These are phyloP conservation scores for Verticillium albo-atrum DNA, from an alignment of 2,329 filamentous ascomycete genomes.

Conservation along the genomic window DNA sequence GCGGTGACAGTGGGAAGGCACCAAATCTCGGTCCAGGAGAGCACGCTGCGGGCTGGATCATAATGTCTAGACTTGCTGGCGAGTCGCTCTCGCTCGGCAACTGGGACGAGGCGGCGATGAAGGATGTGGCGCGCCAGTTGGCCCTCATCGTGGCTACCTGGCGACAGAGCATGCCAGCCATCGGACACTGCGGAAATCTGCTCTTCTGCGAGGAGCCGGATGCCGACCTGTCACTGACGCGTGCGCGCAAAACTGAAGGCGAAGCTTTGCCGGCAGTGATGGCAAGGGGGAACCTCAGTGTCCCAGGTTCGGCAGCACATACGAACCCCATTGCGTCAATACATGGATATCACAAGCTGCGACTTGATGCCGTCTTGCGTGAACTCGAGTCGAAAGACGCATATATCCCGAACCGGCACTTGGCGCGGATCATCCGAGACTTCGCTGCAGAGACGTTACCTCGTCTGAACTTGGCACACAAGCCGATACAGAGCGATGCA, in stretches of 20 bases:
- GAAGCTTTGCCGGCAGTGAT: neutral
- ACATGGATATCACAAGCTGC: slow-evolving; percentile 8
- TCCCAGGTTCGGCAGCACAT: neutral
- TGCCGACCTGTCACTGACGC: neutral
- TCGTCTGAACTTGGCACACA: slow-evolving; percentile 1
- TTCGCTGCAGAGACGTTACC: slow-evolving; percentile 4
- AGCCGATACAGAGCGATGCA: neutral
- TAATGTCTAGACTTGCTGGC: slow-evolving; percentile 12
- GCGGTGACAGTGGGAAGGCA: no score
- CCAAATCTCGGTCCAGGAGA: neutral
- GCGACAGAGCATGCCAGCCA: slow-evolving; percentile 12
- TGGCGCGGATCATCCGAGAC: neutral
- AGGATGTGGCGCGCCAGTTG: slow-evolving; percentile 11
- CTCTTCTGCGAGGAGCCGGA: neutral
- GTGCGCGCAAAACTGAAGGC: neutral
- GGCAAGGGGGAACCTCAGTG: neutral
- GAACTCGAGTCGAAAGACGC: slow-evolving; percentile 3
- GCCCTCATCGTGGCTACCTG: slow-evolving; percentile 11
- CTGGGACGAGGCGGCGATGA: slow-evolving; percentile 5
- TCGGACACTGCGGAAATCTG: slow-evolving; percentile 12
- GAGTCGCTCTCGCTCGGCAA: slow-evolving; percentile 6
- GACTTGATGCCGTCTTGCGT: slow-evolving; percentile 6
- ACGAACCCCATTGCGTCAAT: neutral
- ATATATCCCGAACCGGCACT: slow-evolving; percentile 3
- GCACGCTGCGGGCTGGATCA: slow-evolving; percentile 13